Evolutionary conservation across 2,329 filamentous ascomycete genomes (phyloP), one percentile per base, ranked within the genome.

Genomic region (Chalaropsis thielavioides): DNA sequence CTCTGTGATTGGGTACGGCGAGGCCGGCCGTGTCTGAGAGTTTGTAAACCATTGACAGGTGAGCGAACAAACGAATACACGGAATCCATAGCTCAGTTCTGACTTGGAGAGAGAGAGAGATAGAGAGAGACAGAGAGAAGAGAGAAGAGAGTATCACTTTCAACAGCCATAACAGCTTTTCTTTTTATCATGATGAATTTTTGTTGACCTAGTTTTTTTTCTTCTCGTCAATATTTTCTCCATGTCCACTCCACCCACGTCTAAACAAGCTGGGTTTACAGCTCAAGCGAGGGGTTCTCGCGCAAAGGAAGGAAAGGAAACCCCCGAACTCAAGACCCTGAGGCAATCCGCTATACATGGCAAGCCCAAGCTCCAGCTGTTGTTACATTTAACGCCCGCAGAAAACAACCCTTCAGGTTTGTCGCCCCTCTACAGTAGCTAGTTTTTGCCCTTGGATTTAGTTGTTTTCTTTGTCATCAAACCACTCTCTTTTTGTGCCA

Each of bases 11-110:
- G 62, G 35, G 31, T 27, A 24, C 62, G 62, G 62, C 11, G 62
- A 63, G 17, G 40, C 62, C 62, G 17, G 51, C 49, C 49, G 62
- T 62, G 41, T 49, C 60, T 62, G 41, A 46, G 60, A 44, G 60
- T 24, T 13, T 27, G 19, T 46, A 41, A 46, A 41, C 62, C 40
- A 63, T 63, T 56, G 46, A 58, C 35, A 63, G 49, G 62, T 63
- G 46, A 58, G 62, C 43, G 19, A 38, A n/a, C n/a, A 31, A 35
- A 11, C 43, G n/a, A 62, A 40, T 46, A 10, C 22, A 11, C 5
- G 27, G 51, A 58, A 35, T n/a, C 24, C 51, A 58, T 58, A 31
- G 24, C 35, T 6, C 6, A 17, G 27, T 58, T 35, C 15, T 58
- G 51, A 35, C 8, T n/a, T 46, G n/a, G 13, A 46, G 43, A 38